Conservation (phyloP, 75 land plant genomes). For the Sequoiadendron giganteum region DNA sequence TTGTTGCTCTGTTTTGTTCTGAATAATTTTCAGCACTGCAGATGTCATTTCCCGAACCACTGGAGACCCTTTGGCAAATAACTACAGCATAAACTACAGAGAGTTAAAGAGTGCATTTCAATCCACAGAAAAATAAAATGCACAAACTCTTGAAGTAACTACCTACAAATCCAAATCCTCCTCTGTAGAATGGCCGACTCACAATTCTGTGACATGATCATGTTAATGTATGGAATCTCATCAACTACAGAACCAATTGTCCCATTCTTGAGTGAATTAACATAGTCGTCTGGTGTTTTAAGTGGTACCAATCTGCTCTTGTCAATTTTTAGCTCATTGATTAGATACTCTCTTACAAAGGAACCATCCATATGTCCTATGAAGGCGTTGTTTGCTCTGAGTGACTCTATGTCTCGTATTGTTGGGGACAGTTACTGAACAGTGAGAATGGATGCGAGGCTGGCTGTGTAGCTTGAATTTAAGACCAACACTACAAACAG, state of each 20-base stretch:
- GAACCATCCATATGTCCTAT: background rate
- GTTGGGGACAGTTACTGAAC: slow-evolving; percentile 20
- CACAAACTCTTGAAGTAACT: no score
- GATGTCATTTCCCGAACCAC: background rate
- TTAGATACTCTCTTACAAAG: background rate
- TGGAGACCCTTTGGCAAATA: background rate
- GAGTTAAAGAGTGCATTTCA: background rate
- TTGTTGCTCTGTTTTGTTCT: background rate
- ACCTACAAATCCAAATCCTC: no score
- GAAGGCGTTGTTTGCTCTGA: background rate
- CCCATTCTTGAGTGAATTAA: background rate
- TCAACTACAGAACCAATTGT: background rate
- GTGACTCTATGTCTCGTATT: background rate
- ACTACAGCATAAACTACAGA: background rate
- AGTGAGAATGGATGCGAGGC: slow-evolving; percentile 12
- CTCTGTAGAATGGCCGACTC: no score
- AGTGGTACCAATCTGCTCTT: background rate
- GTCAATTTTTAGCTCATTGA: background rate
- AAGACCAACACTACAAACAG: no score
- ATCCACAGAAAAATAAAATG: no score
- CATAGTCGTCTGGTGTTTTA: background rate
- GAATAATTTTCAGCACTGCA: background rate
- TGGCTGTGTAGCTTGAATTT: no score
- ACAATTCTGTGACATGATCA: background rate
- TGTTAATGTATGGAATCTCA: background rate